A percentile compares a stretch with the other conserved stretches of the same genome.
Conservation (phyloP, 139 green algal species). For the Pedinophyceae sp. region DNA sequence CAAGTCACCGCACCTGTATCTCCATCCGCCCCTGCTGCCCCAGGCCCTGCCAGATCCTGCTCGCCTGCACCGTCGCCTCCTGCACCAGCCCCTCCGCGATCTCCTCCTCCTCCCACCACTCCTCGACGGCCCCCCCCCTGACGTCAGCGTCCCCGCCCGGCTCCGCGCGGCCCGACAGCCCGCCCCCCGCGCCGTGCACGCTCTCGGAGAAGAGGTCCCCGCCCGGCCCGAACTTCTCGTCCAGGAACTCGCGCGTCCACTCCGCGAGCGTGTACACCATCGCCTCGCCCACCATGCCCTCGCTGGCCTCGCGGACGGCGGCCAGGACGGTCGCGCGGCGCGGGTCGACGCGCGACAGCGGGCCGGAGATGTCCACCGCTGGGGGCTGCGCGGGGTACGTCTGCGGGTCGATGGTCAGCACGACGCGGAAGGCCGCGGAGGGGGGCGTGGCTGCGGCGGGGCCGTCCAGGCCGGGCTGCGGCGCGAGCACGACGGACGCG, state of each 20-base stretch:
- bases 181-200: background rate
- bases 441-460: no score
- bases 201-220: background rate
- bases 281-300: background rate
- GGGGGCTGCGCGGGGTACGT: constrained; percentile 12
- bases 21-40: no score
- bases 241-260: constrained; percentile 18
- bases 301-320: background rate
- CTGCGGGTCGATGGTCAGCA: constrained; percentile 18
- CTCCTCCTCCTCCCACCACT: constrained; percentile 23
- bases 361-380: constrained; percentile 5
- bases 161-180: background rate
- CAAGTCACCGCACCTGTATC: no score
- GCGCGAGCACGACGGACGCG: no score
- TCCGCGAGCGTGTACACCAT: constrained; percentile 1
- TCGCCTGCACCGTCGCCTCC: constrained; percentile 16
- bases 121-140: no score
- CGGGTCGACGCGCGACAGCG: constrained; percentile 1
- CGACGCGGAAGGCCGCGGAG: constrained; percentile 11
- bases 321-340: background rate
- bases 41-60: no score
- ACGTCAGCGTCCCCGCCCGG: background rate
- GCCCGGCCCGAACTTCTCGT: constrained; percentile 11
- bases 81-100: constrained; percentile 13
- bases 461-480: no score